Evolutionary conservation across 1,284 basidiomycete species (phyloP).

Genomic region (Rhodotorula sp.): DNA sequence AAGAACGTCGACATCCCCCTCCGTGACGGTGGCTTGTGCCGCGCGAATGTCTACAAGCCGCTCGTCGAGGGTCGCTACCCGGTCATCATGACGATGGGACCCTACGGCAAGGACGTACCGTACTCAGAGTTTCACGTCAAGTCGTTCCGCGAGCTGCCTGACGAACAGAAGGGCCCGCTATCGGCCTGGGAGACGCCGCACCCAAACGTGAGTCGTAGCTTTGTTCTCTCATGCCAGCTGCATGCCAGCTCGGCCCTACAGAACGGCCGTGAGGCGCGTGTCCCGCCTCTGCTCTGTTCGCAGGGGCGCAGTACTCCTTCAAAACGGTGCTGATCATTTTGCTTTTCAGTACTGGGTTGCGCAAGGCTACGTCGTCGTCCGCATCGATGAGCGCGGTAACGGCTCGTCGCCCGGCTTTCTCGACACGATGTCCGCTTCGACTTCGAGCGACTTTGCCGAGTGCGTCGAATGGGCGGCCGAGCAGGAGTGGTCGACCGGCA

Average conservation of each 20-base stretch:
- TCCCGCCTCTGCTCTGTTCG: background rate
- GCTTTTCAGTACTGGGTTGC: slow-evolving; percentile 45
- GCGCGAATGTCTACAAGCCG: slow-evolving; percentile 48
- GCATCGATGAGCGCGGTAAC: slow-evolving; percentile 49
- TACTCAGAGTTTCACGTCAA: slow-evolving; percentile 46
- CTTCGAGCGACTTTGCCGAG: slow-evolving; percentile 47
- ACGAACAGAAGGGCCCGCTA: slow-evolving; percentile 46
- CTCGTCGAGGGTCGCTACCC: slow-evolving; percentile 44
- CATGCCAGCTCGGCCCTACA: slow-evolving; percentile 15
- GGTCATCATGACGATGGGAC: slow-evolving; percentile 48
- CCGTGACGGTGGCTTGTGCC: slow-evolving; percentile 45
- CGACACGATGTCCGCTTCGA: slow-evolving; percentile 49
- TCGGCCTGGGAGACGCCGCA: slow-evolving; percentile 51
- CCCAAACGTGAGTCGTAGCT: slow-evolving; percentile 15
- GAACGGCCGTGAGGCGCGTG: no score
- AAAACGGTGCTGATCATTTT: no score
- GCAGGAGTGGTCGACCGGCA: slow-evolving; percentile 50
- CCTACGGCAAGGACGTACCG: slow-evolving; percentile 50
- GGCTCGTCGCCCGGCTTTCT: slow-evolving; percentile 48
- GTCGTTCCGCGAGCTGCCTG: slow-evolving; percentile 47
- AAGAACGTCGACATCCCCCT: slow-evolving; percentile 49
- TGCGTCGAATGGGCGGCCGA: slow-evolving; percentile 50
- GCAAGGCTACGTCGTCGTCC: slow-evolving; percentile 49
- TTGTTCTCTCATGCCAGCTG: background rate
- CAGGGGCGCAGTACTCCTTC: background rate